Base-by-base conservation (phyloP, 257 asterid genomes). In the Petrea volubilis region DNA sequence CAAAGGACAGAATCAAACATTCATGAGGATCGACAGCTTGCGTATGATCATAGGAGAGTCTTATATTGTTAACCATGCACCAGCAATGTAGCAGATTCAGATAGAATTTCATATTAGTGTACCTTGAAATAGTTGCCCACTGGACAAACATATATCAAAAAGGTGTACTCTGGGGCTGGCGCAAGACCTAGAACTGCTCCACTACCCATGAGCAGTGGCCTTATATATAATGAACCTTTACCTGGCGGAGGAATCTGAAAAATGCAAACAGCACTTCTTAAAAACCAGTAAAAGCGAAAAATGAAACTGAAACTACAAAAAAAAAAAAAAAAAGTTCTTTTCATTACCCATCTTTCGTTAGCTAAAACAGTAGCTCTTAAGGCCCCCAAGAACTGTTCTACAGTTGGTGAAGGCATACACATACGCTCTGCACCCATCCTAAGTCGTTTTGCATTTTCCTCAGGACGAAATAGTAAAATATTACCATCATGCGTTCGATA, bases 321-420 rank as follows among this genome's bases (percentile, higher is more conserved):
- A 40, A 14, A 9, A 76, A n/a, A n/a, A n/a, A n/a, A n/a, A n/a
- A n/a, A 76, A 3, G 6, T 33, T 11, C 12, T 10, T 21, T 44
- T 14, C 71, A 56, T 69, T 90, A 90, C 96, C 96, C 95, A 90
- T 86, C 85, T 86, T 60, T 88, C 80, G 55, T 90, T 90, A 55
- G 95, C 95, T 67, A 88, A 63, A 21, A 88, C 91, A 52, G 85
- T 88, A 60, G 41, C 78, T 80, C 79, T 82, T 52, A 90, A 88
- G 21, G 93, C 89, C 64, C 84, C 93, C 65, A 90, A 28, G 75
- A 90, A 90, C 71, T 88, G 91, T 51, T 90, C 91, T 46, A 87
- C 93, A 27, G 88, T 82, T 6, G 91, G 96, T 60, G 95, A 74
- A 74, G 96, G 90, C 95, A 88, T 84, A 74, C 93, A 90, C 92